phyloP scores from a whole-genome alignment of 2,329 filamentous ascomycete species.

The Colletotrichum horii region DNA sequence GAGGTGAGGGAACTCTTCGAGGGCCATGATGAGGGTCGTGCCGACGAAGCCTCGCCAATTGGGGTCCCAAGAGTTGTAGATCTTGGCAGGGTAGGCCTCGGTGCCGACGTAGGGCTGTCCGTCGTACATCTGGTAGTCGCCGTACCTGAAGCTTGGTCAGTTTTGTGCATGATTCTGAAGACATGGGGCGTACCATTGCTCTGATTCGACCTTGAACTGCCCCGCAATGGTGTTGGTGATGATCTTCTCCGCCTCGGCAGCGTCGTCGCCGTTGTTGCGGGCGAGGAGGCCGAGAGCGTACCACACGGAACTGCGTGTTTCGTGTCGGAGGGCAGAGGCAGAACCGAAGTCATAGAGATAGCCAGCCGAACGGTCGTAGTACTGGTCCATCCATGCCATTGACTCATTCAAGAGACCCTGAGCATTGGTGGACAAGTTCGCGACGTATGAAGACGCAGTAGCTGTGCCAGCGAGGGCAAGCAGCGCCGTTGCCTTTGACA shows the following conservation, averaged over 20 bases:
- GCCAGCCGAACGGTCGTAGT: slow-evolving; percentile 55
- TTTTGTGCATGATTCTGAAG: too few relatives aligned
- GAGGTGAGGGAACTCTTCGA: slow-evolving; percentile 62
- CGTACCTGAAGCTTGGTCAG: slow-evolving; percentile 36
- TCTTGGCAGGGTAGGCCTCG: slow-evolving; percentile 50
- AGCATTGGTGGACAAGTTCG: slow-evolving; percentile 30
- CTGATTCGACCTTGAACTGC: slow-evolving; percentile 55
- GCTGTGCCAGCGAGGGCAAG: slow-evolving; percentile 4
- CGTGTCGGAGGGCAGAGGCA: slow-evolving; percentile 53
- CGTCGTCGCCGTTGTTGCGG: slow-evolving; percentile 55
- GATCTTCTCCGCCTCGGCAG: slow-evolving; percentile 55
- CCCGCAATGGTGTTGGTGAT: slow-evolving; percentile 57
- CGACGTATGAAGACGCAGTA: slow-evolving; percentile 18
- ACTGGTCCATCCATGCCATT: slow-evolving; percentile 60
- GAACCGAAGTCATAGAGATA: slow-evolving; percentile 58
- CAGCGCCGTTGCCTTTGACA: slow-evolving; percentile 6
- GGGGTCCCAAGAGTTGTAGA: slow-evolving; percentile 66
- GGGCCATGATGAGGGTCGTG: slow-evolving; percentile 60
- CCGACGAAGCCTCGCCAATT: slow-evolving; percentile 71
- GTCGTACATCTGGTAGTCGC: slow-evolving; percentile 57
- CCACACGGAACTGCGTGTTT: slow-evolving; percentile 63
- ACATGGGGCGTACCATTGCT: slow-evolving; percentile 34
- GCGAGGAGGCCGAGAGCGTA: slow-evolving; percentile 64
- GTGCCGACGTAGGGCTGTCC: slow-evolving; percentile 64
- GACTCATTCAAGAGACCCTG: slow-evolving; percentile 50